Evolutionary conservation across 176 grass and related monocot species (phyloP), one percentile per base, ranked within the genome.

Genomic region (Oryza coarctata): DNA sequence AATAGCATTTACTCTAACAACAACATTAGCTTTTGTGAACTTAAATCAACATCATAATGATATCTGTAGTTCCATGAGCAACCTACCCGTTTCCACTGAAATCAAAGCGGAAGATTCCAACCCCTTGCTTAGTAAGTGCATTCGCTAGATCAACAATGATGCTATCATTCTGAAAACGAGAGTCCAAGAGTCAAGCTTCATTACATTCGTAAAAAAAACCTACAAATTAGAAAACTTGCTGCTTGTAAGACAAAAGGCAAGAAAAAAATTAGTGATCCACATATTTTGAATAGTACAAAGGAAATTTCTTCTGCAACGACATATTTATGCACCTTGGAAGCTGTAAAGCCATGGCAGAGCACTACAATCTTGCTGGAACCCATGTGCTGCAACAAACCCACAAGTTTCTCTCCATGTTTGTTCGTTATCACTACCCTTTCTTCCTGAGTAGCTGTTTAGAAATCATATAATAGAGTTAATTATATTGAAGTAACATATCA

Each of bases 81-180:
- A 87, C 80, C 25, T 88, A 94, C 95, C 95, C 95, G 81, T 98
- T 98, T 91, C 95, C 95, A 82, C 92, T 80, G 82, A 98, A 98
- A 90, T 98, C 88, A 71, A 98, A 98, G 67, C 84, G 90, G 29
- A 94, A 94, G 12, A 83, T 64, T 80, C 88, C 93, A 40, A 91
- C 72, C 69, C 90, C 84, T 79, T 89, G 33, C 32, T 86, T 93
- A 55, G 79, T 89, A 29, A 98, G 72, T 65, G 95, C 88, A 32
- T 40, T 50, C 9, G 84, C 71, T 68, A 98, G 86, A 78, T 93
- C 92, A 85, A 89, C 18, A 52, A 98, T 84, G 65, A 89, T 58
- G 57, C 58, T 44, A 62, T 82, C 82, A 27, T 91, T 87, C 95
- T 98, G 89, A 80, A 90, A 88, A 49, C 15, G n/a, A 43, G 55